Conservation (phyloP, 2,329 filamentous ascomycete genomes). For the Cytospora chrysosperma region DNA sequence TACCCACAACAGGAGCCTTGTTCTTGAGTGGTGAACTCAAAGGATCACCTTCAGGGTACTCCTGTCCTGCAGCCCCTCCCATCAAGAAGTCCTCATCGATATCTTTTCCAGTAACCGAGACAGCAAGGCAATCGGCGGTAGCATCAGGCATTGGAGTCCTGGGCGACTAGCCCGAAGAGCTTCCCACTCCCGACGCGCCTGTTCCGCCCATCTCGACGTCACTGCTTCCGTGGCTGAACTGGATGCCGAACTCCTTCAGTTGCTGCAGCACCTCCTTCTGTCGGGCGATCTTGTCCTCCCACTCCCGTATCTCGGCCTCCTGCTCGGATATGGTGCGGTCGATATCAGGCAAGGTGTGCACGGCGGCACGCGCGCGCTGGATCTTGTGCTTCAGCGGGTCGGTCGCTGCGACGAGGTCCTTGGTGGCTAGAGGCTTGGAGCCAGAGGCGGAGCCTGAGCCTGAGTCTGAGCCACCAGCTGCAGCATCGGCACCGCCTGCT, state of each 20-base stretch:
- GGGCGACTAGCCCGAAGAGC: constrained; percentile 25
- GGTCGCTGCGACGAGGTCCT: constrained; percentile 77
- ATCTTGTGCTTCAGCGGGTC: constrained; percentile 81
- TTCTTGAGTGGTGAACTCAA: not conserved
- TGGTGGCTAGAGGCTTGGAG: constrained; percentile 48
- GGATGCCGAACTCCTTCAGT: constrained; percentile 51
- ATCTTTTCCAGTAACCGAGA: not conserved
- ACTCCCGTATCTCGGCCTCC: constrained; percentile 64
- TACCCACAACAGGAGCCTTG: not conserved
- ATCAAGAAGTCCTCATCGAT: not conserved
- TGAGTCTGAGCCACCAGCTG: constrained; percentile 32
- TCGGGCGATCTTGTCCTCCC: constrained; percentile 62
- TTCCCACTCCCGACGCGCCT: constrained; percentile 38
- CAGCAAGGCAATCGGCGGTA: not conserved
- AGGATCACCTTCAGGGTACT: not conserved
- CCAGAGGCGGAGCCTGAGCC: too few species aligned
- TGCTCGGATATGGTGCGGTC: constrained; percentile 66
- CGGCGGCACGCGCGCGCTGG: constrained; percentile 68
- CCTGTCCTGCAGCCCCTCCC: not conserved
- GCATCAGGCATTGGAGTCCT: constrained; percentile 5
- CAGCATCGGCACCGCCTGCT: constrained; percentile 22
- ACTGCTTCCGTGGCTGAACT: constrained; percentile 35
- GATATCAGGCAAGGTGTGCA: constrained; percentile 69
- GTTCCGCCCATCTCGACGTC: constrained; percentile 24
- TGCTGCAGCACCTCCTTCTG: constrained; percentile 60